A percentile compares a stretch with the other conserved stretches of the same genome.
Evolutionary conservation across 2,329 filamentous ascomycete genomes (phyloP).

Genomic region (Teratosphaeria epicoccoides): DNA sequence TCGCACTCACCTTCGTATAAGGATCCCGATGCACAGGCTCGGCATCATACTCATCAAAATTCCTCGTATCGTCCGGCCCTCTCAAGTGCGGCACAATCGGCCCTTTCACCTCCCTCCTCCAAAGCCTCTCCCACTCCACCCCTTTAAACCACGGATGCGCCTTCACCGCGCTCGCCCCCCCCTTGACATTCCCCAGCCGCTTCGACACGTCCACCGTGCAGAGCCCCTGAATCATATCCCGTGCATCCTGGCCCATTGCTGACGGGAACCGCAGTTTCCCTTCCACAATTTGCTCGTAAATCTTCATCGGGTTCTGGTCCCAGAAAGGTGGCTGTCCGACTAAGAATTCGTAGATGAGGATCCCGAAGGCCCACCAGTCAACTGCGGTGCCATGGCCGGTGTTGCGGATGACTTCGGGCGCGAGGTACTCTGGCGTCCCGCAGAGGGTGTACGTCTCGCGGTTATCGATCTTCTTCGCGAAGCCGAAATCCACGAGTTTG

Average conservation of each 20-base stretch:
- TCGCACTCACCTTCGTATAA: slow-evolving; percentile 46
- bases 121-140: slow-evolving; percentile 64
- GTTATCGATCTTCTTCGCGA: slow-evolving; percentile 65
- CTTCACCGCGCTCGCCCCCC: slow-evolving; percentile 62
- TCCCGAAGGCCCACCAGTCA: slow-evolving; percentile 81
- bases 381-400: slow-evolving; percentile 64
- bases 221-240: slow-evolving; percentile 64
- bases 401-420: slow-evolving; percentile 74
- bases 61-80: slow-evolving; percentile 63
- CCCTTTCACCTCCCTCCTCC: slow-evolving; percentile 52
- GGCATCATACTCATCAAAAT: slow-evolving; percentile 75
- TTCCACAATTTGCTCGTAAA: slow-evolving; percentile 74
- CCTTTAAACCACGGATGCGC: slow-evolving; percentile 63
- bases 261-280: slow-evolving; percentile 65
- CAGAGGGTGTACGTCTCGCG: slow-evolving; percentile 73
- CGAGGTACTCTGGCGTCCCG: slow-evolving; percentile 74
- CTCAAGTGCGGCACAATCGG: slow-evolving; percentile 67
- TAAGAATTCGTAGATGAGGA: slow-evolving; percentile 73
- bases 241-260: slow-evolving; percentile 55
- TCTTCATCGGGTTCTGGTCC: slow-evolving; percentile 78
- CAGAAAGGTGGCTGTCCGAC: slow-evolving; percentile 80
- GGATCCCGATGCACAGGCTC: slow-evolving; percentile 54
- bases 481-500: slow-evolving; percentile 76
- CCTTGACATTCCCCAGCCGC: slow-evolving; percentile 66
- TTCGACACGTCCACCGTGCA: slow-evolving; percentile 71